phyloP scores from a whole-genome alignment of 805 yeast species.

The Diddensiella transvaalensis region DNA sequence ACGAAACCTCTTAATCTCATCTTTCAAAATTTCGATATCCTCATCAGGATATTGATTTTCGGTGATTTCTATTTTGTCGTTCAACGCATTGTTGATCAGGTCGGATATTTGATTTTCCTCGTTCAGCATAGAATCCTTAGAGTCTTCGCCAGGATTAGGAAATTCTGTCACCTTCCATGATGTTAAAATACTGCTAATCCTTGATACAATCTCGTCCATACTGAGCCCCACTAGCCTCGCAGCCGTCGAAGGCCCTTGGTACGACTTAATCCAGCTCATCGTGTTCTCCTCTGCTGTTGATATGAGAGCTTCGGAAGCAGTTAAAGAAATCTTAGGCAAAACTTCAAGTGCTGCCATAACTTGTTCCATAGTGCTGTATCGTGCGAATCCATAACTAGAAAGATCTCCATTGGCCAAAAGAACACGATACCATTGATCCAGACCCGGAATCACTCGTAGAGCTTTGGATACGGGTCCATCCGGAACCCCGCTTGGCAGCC shows the following conservation, averaged over 20 bases:
- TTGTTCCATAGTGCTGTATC: slow-evolving; percentile 15
- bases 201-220: neutral
- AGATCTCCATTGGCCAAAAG: slow-evolving; percentile 14
- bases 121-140: neutral
- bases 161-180: neutral
- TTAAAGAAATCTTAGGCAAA: slow-evolving; percentile 15
- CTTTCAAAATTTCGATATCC: slow-evolving; percentile 13
- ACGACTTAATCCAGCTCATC: slow-evolving; percentile 7
- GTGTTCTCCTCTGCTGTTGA: slow-evolving; percentile 14
- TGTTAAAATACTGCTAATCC: neutral
- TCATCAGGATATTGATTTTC: slow-evolving; percentile 4
- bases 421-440: slow-evolving; percentile 18
- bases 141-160: neutral
- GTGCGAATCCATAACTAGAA: slow-evolving; percentile 20
- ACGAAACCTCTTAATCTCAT: slow-evolving; percentile 24
- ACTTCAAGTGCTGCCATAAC: slow-evolving; percentile 20
- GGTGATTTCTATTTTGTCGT: neutral
- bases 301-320: neutral
- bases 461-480: slow-evolving; percentile 12
- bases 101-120: neutral
- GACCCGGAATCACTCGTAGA: slow-evolving; percentile 19
- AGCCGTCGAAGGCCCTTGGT: neutral
- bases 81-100: neutral
- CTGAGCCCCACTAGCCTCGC: neutral
- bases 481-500: slow-evolving; percentile 18